Conservation (phyloP, 2,329 filamentous ascomycete species). For the Thermoascus crustaceus region DNA sequence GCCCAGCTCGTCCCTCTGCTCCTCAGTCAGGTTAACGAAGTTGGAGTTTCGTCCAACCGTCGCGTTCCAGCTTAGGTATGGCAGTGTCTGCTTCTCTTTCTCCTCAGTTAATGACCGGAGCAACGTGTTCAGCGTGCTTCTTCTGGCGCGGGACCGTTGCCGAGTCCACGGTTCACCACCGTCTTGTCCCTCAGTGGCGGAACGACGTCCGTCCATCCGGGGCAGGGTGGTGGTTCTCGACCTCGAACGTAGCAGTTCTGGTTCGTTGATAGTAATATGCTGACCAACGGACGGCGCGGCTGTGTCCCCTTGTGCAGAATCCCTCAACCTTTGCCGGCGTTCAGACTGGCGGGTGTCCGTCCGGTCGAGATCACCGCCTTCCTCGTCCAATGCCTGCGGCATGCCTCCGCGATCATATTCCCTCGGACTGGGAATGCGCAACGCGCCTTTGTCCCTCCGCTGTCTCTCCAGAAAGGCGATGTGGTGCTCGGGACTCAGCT, state of each 20-base stretch:
- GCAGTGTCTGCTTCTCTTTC: slow-evolving; percentile 50
- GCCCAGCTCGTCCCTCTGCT: slow-evolving; percentile 88
- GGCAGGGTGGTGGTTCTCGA: slow-evolving; percentile 30
- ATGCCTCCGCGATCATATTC: slow-evolving; percentile 78
- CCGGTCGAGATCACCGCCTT: slow-evolving; percentile 26
- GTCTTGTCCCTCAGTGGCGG: slow-evolving; percentile 25
- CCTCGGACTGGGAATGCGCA: slow-evolving; percentile 84
- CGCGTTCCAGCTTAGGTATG: slow-evolving; percentile 89
- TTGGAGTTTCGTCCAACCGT: slow-evolving; percentile 89
- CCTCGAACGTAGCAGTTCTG: slow-evolving; percentile 28
- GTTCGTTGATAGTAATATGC: slow-evolving; percentile 43
- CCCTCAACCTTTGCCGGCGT: slow-evolving; percentile 9
- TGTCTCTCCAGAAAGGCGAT: slow-evolving; percentile 85
- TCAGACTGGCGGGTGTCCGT: slow-evolving; percentile 18
- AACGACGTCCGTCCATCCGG: slow-evolving; percentile 30
- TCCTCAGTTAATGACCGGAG: slow-evolving; percentile 31
- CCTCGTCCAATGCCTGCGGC: slow-evolving; percentile 52
- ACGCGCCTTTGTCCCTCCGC: slow-evolving; percentile 62
- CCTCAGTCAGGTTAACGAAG: slow-evolving; percentile 78
- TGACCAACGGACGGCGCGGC: slow-evolving; percentile 22
- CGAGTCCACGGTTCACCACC: slow-evolving; percentile 17
- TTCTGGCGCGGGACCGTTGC: slow-evolving; percentile 17
- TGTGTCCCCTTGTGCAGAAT: slow-evolving; percentile 15
- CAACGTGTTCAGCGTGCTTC: slow-evolving; percentile 24
- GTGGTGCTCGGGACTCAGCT: slow-evolving; percentile 61